A percentile compares a stretch with the other conserved stretches of the same genome.
These are phyloP conservation scores for Exserohilum rostratum DNA, from an alignment of 2,329 filamentous ascomycete genomes.

Conservation along the genomic window DNA sequence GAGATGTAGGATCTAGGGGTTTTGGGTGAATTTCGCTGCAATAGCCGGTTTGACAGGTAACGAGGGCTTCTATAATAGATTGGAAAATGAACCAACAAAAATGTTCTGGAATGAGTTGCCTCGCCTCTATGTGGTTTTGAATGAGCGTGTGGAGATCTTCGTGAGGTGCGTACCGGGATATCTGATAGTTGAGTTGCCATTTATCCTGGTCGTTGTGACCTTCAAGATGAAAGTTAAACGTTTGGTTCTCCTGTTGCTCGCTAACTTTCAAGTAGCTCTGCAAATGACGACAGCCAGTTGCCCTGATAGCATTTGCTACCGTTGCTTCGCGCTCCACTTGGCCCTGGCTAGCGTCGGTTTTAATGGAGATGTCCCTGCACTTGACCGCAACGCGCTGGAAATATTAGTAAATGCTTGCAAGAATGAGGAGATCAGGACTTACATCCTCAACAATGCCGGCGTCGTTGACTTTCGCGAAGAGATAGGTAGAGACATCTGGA, in stretches of 20 bases:
- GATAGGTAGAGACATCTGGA: neutral
- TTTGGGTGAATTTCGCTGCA: neutral
- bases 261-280: neutral
- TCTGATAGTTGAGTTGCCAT: neutral
- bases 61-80: conserved; percentile 3
- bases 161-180: conserved; percentile 1
- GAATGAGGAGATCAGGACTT: neutral
- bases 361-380: neutral
- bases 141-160: conserved; percentile 1
- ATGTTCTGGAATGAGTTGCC: conserved; percentile 6
- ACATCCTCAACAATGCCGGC: neutral
- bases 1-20: neutral
- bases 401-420: neutral
- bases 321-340: neutral
- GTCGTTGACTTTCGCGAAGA: conserved; percentile 7
- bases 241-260: neutral
- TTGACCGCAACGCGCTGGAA: neutral
- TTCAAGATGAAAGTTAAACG: neutral
- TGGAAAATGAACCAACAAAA: conserved; percentile 8
- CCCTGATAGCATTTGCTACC: neutral
- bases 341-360: neutral
- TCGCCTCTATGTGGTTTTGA: neutral
- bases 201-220: neutral
- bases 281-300: neutral
- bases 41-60: neutral